A percentile compares a stretch with the other conserved stretches of the same genome.
Evolutionary conservation across 2,329 filamentous ascomycete genomes (phyloP).

Genomic region (Penicillium olsonii): DNA sequence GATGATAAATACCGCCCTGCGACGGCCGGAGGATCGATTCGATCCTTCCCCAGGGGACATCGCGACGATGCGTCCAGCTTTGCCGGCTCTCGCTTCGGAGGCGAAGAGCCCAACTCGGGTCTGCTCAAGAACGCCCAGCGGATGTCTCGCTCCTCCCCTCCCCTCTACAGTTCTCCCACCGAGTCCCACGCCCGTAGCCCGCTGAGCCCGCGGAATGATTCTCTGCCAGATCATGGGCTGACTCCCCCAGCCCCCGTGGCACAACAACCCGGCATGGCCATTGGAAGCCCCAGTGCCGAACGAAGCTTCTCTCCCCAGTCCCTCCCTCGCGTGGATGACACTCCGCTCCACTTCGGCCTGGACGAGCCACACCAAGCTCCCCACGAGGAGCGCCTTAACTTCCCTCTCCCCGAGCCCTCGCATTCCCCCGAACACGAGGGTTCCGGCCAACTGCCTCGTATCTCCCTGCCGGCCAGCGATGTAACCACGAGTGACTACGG

Average conservation of each 20-base stretch:
- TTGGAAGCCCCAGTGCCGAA: conserved; percentile 15
- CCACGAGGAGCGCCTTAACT: conserved; percentile 21
- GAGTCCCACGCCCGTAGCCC: conserved; percentile 12
- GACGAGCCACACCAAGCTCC: conserved; percentile 4
- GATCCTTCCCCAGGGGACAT: conserved; percentile 35
- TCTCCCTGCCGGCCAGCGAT: conserved; percentile 49
- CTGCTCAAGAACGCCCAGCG: conserved; percentile 59
- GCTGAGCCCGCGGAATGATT: conserved; percentile 14
- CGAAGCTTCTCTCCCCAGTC: conserved; percentile 11
- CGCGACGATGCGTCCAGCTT: conserved; percentile 56
- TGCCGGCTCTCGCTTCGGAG: conserved; percentile 49
- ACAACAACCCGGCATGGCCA: conserved; percentile 14
- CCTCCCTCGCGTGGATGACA: conserved; percentile 13
- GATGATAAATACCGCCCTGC: conserved; percentile 82
- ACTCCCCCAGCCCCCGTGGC: conserved; percentile 11
- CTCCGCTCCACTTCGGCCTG: conserved; percentile 22
- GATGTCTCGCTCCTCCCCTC: conserved; percentile 58
- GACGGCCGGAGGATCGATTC: conserved; percentile 41
- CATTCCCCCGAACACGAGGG: conserved; percentile 13
- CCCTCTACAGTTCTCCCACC: conserved; percentile 26
- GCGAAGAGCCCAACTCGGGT: conserved; percentile 51
- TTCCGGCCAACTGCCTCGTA: conserved; percentile 33
- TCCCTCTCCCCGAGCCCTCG: conserved; percentile 21
- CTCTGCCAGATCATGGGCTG: conserved; percentile 11
- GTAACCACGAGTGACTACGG: conserved; percentile 58